These are phyloP conservation scores for Eucalyptus erythrocorys DNA, from an alignment of 345 rosid species.

Conservation along the genomic window DNA sequence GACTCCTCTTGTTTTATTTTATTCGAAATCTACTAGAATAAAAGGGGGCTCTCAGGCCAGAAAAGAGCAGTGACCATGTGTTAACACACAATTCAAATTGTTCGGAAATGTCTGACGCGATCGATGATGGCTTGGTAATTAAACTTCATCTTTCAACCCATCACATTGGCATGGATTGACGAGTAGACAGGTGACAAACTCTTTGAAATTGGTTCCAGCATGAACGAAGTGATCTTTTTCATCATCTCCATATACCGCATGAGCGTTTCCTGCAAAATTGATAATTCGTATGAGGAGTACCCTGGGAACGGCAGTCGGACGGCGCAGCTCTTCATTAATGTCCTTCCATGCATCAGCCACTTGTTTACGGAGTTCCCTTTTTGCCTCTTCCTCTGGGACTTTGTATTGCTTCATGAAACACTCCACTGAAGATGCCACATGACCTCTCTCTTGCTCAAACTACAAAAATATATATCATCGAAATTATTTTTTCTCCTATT, in stretches of 20 bases:
- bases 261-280: background rate
- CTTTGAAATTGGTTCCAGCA: background rate
- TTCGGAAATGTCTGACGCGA: background rate
- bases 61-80: too few species aligned
- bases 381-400: background rate
- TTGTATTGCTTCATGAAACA: background rate
- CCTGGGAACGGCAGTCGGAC: background rate
- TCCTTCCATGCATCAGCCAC: conserved; percentile 6
- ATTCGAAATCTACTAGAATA: too few species aligned
- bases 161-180: background rate
- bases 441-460: background rate
- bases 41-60: too few species aligned
- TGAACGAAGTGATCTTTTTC: background rate
- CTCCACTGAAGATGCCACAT: background rate
- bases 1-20: too few species aligned
- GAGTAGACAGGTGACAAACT: background rate
- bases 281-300: conserved; percentile 1
- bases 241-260: conserved; percentile 6
- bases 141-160: background rate
- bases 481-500: background rate
- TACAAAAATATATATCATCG: background rate
- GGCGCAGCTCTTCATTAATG: background rate
- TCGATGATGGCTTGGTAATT: background rate
- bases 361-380: background rate
- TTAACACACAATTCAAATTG: too few species aligned